Evolutionary conservation across 768 basidiomycete species (phyloP).

Genomic region (Mrakia frigida): DNA sequence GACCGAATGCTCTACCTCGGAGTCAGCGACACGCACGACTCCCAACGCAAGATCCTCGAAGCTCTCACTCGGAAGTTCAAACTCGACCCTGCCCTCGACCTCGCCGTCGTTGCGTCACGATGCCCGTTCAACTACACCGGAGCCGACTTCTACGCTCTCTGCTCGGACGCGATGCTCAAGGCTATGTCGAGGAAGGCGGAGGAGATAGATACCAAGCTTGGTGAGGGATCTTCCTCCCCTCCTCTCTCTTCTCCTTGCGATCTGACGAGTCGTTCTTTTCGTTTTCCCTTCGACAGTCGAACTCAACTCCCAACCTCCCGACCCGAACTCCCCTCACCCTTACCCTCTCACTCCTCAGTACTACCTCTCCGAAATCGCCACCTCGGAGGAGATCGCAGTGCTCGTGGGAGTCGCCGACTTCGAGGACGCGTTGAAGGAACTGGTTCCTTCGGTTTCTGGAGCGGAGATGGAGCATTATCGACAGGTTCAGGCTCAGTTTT

Average conservation of each 20-base stretch:
- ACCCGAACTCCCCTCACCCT: conserved; percentile 46
- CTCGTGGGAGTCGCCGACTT: conserved; percentile 75
- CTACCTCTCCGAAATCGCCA: conserved; percentile 77
- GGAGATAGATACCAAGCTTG: conserved; percentile 68
- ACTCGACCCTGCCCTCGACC: conserved; percentile 61
- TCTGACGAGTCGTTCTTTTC: too few species aligned
- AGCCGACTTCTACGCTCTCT: conserved; percentile 96
- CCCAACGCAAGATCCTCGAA: conserved; percentile 76
- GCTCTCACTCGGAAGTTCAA: conserved; percentile 91
- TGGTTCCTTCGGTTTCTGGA: conserved; percentile 41
- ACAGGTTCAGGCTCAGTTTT: conserved; percentile 19
- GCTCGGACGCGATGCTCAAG: conserved; percentile 91
- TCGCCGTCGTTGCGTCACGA: conserved; percentile 54
- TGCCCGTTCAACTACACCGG: conserved; percentile 95
- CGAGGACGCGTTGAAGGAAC: conserved; percentile 58
- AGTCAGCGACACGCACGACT: conserved; percentile 77
- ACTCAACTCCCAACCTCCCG: conserved; percentile 40
- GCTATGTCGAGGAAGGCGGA: conserved; percentile 87
- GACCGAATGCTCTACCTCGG: conserved; percentile 95
- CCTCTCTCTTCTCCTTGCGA: conserved; percentile 35
- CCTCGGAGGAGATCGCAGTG: conserved; percentile 62
- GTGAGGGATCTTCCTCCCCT: conserved; percentile 47
- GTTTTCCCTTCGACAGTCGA: too few species aligned
- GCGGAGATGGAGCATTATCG: conserved; percentile 29
- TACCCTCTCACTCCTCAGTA: conserved; percentile 79